These are phyloP conservation scores for Trametes coccinea DNA, from an alignment of 768 basidiomycete species.

Conservation along the genomic window DNA sequence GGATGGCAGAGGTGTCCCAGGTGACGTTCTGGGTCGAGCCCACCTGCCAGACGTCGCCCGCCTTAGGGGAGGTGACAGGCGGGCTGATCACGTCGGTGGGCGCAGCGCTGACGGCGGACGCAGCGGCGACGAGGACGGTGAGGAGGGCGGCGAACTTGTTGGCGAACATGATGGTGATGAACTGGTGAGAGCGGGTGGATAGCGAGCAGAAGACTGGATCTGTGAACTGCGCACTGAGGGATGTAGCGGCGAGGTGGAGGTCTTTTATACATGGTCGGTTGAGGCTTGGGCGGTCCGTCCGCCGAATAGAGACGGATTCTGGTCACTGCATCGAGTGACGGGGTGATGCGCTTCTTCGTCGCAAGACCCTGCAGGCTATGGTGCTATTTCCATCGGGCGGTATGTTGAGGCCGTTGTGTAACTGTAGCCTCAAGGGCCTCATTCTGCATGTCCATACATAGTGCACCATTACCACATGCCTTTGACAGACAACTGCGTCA, in stretches of 20 bases:
- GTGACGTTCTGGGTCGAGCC: slow-evolving; percentile 40
- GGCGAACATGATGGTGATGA: slow-evolving; percentile 14
- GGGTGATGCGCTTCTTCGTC: neutral
- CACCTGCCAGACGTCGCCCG: slow-evolving; percentile 37
- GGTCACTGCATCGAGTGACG: neutral
- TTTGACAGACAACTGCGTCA: too few species aligned
- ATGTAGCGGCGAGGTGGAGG: neutral
- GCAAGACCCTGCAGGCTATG: too few species aligned
- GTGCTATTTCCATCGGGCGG: too few species aligned
- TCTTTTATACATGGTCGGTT: neutral
- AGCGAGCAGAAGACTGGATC: neutral
- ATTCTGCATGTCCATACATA: too few species aligned
- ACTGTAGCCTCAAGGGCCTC: too few species aligned
- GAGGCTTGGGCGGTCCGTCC: neutral
- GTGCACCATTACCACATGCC: too few species aligned
- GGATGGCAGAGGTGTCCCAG: slow-evolving; percentile 47
- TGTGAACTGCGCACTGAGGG: neutral
- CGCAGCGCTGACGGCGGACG: slow-evolving; percentile 31
- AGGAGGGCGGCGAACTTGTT: slow-evolving; percentile 15
- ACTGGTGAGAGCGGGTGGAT: neutral
- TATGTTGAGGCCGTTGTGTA: too few species aligned
- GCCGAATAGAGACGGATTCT: neutral
- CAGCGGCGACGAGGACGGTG: slow-evolving; percentile 32
- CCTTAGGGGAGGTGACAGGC: slow-evolving; percentile 41
- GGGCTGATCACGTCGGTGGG: slow-evolving; percentile 40